These are phyloP conservation scores for Myochromella boudieri DNA, from an alignment of 768 basidiomycete species.

Conservation along the genomic window DNA sequence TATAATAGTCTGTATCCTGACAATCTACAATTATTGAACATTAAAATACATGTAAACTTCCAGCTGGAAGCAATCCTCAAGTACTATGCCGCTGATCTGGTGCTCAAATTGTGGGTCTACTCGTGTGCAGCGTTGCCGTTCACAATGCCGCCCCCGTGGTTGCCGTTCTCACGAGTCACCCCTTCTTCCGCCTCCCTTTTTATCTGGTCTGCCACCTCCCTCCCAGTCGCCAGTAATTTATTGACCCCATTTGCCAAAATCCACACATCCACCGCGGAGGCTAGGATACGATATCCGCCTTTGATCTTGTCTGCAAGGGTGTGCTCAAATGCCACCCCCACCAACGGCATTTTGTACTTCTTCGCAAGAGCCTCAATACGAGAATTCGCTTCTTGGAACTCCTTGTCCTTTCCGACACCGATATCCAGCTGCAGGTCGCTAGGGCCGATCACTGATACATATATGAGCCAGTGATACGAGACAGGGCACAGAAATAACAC, in stretches of 20 bases:
- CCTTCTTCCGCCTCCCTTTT: neutral
- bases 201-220: neutral
- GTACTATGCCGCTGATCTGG: no score
- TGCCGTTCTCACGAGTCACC: neutral
- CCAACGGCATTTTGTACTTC: conserved; percentile 8
- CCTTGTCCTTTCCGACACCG: neutral
- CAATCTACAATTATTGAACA: no score
- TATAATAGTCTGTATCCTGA: no score
- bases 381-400: neutral
- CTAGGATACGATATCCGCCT: neutral
- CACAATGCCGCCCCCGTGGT: neutral
- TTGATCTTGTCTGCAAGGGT: neutral
- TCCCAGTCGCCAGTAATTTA: neutral
- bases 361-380: conserved; percentile 5
- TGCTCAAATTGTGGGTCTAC: no score
- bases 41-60: no score
- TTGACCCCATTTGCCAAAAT: conserved; percentile 1
- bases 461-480: no score
- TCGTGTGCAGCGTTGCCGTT: neutral
- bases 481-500: neutral
- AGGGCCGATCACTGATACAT: neutral
- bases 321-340: neutral
- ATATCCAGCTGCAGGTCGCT: conserved; percentile 4
- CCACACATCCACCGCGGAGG: neutral
- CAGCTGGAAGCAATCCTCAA: no score